These are phyloP conservation scores for Wickerhamiella occidentalis DNA, from an alignment of 805 yeast species.

Conservation along the genomic window DNA sequence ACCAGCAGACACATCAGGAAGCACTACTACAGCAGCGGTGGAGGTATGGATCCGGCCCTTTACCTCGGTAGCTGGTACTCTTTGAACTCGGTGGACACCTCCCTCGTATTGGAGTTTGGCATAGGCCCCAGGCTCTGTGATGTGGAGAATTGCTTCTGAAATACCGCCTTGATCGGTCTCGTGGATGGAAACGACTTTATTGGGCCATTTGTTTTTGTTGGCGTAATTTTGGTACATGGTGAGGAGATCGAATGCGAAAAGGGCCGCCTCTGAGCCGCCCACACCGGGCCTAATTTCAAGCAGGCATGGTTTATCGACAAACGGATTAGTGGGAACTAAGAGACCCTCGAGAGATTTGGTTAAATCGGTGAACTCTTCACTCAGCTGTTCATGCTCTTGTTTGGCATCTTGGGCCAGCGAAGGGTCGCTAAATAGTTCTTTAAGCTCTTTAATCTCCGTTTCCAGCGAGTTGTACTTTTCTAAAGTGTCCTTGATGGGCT, in stretches of 20 bases:
- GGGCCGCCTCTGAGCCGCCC: slow-evolving; percentile 88
- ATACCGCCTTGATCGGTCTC: slow-evolving; percentile 49
- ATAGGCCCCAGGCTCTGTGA: slow-evolving; percentile 69
- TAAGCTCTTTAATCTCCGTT: slow-evolving; percentile 32
- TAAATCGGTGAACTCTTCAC: slow-evolving; percentile 36
- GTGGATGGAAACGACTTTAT: slow-evolving; percentile 44
- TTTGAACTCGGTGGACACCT: slow-evolving; percentile 92
- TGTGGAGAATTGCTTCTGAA: slow-evolving; percentile 59
- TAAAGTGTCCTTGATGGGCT: slow-evolving; percentile 30
- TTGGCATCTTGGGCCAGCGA: slow-evolving; percentile 47
- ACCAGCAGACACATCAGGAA: slow-evolving; percentile 41
- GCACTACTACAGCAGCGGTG: slow-evolving; percentile 87
- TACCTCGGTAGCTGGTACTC: slow-evolving; percentile 86
- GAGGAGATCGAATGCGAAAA: slow-evolving; percentile 69
- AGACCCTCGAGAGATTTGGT: slow-evolving; percentile 39
- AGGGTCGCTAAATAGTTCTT: slow-evolving; percentile 36
- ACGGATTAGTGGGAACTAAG: slow-evolving; percentile 65
- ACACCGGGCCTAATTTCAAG: slow-evolving; percentile 89
- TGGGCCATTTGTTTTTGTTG: slow-evolving; percentile 52
- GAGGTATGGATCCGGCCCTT: slow-evolving; percentile 94
- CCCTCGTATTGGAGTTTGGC: slow-evolving; percentile 68
- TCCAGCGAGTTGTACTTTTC: slow-evolving; percentile 32
- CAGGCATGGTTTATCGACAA: slow-evolving; percentile 63
- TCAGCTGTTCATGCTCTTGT: slow-evolving; percentile 39
- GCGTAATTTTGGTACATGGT: slow-evolving; percentile 74